A percentile compares a stretch with the other conserved stretches of the same genome.
phyloP scores from a whole-genome alignment of 495 filamentous ascomycete species.

The Jackrogersella minutella region DNA sequence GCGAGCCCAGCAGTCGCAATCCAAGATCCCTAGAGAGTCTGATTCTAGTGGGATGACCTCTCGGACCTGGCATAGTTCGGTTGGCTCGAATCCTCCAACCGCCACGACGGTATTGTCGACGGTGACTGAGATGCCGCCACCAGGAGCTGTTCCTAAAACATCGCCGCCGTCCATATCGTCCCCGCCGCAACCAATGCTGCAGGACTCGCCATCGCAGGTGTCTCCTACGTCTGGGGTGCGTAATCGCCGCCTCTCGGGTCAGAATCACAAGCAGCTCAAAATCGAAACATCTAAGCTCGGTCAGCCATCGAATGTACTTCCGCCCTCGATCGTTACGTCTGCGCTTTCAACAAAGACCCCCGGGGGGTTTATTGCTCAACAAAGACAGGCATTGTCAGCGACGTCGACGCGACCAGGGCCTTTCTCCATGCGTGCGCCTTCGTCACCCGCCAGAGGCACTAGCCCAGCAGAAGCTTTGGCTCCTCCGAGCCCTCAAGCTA shows the following conservation, averaged over 20 bases:
- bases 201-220: conserved; percentile 48
- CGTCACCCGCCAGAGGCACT: conserved; percentile 43
- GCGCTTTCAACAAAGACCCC: conserved; percentile 55
- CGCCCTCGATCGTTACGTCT: conserved; percentile 51
- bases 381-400: conserved; percentile 55
- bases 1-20: conserved; percentile 43
- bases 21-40: conserved; percentile 84
- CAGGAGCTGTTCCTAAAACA: conserved; percentile 40
- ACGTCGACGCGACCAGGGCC: conserved; percentile 45
- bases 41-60: conserved; percentile 86
- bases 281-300: conserved; percentile 77
- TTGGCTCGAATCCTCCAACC: conserved; percentile 78
- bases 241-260: conserved; percentile 81
- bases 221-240: conserved; percentile 68
- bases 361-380: conserved; percentile 52
- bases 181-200: conserved; percentile 51
- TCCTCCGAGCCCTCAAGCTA: conserved; percentile 41
- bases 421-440: conserved; percentile 46
- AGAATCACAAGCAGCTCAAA: conserved; percentile 80
- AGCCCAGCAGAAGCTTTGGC: conserved; percentile 41
- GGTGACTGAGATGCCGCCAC: conserved; percentile 70
- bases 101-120: conserved; percentile 76
- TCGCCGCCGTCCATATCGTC: conserved; percentile 52
- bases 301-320: conserved; percentile 47
- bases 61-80: conserved; percentile 88